Evolutionary conservation across 345 rosid genomes (phyloP).

Genomic region (Eucalyptus sideroxylon): DNA sequence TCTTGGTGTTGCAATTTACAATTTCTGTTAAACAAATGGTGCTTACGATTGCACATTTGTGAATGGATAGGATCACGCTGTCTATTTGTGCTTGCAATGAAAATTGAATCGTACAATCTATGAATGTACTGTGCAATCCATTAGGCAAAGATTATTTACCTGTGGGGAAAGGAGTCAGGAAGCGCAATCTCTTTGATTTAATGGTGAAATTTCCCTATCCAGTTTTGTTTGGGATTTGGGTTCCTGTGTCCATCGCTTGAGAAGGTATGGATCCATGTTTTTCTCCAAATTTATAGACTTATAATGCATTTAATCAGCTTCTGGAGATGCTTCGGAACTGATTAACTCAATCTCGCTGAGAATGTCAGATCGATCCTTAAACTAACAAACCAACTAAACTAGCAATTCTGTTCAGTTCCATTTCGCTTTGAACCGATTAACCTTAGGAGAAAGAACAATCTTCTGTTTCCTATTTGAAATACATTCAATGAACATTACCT

Average conservation of each 20-base stretch:
- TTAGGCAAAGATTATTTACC: not conserved
- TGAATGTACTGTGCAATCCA: not conserved
- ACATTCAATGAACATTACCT: not conserved
- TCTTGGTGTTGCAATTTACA: not conserved
- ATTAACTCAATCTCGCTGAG: not conserved
- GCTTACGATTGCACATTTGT: not conserved
- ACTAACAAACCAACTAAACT: not conserved
- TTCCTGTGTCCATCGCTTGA: not conserved
- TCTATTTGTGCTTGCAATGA: slow-evolving; percentile 4
- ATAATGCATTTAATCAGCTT: not conserved
- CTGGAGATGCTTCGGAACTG: not conserved
- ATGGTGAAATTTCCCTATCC: not conserved
- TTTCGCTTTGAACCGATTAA: not conserved
- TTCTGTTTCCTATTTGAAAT: not conserved
- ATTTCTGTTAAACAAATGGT: not conserved
- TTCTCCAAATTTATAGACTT: not conserved
- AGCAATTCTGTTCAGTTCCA: not conserved
- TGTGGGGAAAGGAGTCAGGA: not conserved
- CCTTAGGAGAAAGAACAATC: not conserved
- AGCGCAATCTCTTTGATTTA: not conserved
- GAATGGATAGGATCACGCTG: not conserved
- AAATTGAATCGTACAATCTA: not conserved
- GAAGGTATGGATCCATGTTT: not conserved
- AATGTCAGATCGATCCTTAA: not conserved
- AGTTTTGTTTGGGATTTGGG: not conserved